These are phyloP conservation scores for Wickerhamiella lipophila DNA, from an alignment of 805 yeast species.

Conservation along the genomic window DNA sequence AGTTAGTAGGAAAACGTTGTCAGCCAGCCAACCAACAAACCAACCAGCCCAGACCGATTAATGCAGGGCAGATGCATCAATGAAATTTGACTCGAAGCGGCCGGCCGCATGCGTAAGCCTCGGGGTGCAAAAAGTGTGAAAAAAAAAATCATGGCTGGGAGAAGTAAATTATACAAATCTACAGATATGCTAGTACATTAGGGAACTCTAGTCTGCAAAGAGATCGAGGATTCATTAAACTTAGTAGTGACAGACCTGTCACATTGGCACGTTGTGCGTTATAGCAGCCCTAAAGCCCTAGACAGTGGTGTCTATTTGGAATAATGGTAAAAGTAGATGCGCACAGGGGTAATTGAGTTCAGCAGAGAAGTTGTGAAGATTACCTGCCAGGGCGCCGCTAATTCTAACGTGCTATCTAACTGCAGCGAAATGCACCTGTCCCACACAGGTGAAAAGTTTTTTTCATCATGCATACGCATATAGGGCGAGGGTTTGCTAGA, in stretches of 20 bases:
- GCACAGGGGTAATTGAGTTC: background rate
- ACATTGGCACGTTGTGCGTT: background rate
- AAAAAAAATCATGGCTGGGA: no score
- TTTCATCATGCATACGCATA: slow-evolving; percentile 8
- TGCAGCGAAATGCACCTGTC: slow-evolving; percentile 5
- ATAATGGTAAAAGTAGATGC: background rate
- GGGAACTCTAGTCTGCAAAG: no score
- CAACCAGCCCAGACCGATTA: background rate
- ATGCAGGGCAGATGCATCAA: slow-evolving; percentile 4
- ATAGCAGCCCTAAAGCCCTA: slow-evolving; percentile 6
- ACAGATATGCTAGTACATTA: no score
- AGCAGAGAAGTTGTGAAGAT: background rate
- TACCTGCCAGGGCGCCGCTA: background rate
- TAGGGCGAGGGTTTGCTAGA: slow-evolving; percentile 2
- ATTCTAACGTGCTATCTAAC: background rate
- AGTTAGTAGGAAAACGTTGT: background rate
- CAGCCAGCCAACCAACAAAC: background rate
- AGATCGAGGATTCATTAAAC: no score
- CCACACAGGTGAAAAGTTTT: slow-evolving; percentile 6
- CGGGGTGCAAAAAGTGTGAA: background rate
- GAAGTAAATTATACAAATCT: no score
- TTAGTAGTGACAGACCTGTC: background rate
- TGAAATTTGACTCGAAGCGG: slow-evolving; percentile 1
- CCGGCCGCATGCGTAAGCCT: slow-evolving; percentile 1
- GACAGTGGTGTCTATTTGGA: background rate